Percentiles rank a stretch among this genome's conserved stretches.
These are phyloP conservation scores for Penicillium sp. DNA, from an alignment of 2,329 filamentous ascomycete species.

Conservation along the genomic window DNA sequence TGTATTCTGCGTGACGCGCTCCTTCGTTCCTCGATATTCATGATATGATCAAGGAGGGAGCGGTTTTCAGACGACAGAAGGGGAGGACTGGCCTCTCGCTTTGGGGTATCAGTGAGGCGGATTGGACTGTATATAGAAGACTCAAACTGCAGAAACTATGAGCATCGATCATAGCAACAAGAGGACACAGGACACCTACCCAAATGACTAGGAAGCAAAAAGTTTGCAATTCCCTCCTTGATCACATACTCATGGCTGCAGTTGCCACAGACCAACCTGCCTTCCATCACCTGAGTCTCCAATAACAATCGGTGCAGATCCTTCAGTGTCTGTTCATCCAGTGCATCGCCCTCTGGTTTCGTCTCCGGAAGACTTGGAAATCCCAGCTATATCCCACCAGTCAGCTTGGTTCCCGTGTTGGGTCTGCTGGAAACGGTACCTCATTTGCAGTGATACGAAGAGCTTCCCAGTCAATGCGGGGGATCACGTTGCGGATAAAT, in stretches of 20 bases:
- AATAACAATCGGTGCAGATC: constrained; percentile 78
- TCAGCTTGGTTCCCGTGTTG: not conserved
- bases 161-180: not conserved
- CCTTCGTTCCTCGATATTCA: not conserved
- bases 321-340: constrained; percentile 65
- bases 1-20: not conserved
- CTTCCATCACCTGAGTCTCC: constrained; percentile 84
- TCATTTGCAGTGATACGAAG: constrained; percentile 71
- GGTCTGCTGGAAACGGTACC: constrained; percentile 15
- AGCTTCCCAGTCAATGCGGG: constrained; percentile 82
- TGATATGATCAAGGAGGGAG: too few relatives aligned
- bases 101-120: not conserved
- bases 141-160: constrained; percentile 6
- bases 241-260: constrained; percentile 93
- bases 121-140: not conserved
- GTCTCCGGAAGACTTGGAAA: constrained; percentile 67
- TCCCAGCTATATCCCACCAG: constrained; percentile 58
- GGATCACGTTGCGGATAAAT: constrained; percentile 79
- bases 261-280: constrained; percentile 82
- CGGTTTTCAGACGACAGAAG: not conserved
- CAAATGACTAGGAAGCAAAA: constrained; percentile 86
- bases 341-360: constrained; percentile 59
- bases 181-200: constrained; percentile 37
- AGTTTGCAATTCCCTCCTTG: constrained; percentile 95
- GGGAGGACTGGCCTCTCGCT: not conserved